Percentiles rank a stretch among this genome's conserved stretches.
phyloP scores from a whole-genome alignment of 345 rosid species.

The Pistacia integerrima region DNA sequence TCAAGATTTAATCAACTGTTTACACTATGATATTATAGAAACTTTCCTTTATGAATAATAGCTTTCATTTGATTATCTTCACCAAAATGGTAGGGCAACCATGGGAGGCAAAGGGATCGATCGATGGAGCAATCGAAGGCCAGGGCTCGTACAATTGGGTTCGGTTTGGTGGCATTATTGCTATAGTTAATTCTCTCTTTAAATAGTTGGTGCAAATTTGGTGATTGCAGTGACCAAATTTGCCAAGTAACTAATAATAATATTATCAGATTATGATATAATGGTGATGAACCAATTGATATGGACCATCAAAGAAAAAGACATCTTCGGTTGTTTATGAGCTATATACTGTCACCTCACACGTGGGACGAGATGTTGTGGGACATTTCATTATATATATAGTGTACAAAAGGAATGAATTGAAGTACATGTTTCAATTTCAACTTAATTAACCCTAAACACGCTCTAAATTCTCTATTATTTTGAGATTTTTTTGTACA shows the following conservation, averaged over 20 bases:
- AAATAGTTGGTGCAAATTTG: not conserved
- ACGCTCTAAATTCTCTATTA: too few relatives aligned
- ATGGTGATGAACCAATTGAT: not conserved
- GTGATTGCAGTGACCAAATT: slow-evolving; percentile 14
- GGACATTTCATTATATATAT: slow-evolving; percentile 5
- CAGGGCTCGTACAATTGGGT: slow-evolving; percentile 18
- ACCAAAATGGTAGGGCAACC: slow-evolving; percentile 3
- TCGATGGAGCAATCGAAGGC: slow-evolving; percentile 13
- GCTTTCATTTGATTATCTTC: slow-evolving; percentile 7
- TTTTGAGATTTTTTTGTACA: too few relatives aligned
- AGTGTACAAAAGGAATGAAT: too few relatives aligned
- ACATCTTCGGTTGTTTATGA: not conserved
- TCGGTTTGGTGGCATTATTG: slow-evolving; percentile 12
- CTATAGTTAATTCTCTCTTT: not conserved
- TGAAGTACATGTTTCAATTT: not conserved
- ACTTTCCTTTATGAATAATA: not conserved
- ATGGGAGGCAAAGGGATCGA: not conserved
- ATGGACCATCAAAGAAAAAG: slow-evolving; percentile 9
- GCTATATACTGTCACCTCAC: slow-evolving; percentile 20
- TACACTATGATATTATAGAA: not conserved
- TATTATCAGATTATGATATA: not conserved
- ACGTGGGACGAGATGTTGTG: slow-evolving; percentile 23
- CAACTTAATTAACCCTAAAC: too few relatives aligned
- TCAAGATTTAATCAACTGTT: not conserved
- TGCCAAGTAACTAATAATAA: slow-evolving; percentile 16